phyloP scores from a whole-genome alignment of 2,329 filamentous ascomycete genomes.

The Gnomoniopsis sp. region DNA sequence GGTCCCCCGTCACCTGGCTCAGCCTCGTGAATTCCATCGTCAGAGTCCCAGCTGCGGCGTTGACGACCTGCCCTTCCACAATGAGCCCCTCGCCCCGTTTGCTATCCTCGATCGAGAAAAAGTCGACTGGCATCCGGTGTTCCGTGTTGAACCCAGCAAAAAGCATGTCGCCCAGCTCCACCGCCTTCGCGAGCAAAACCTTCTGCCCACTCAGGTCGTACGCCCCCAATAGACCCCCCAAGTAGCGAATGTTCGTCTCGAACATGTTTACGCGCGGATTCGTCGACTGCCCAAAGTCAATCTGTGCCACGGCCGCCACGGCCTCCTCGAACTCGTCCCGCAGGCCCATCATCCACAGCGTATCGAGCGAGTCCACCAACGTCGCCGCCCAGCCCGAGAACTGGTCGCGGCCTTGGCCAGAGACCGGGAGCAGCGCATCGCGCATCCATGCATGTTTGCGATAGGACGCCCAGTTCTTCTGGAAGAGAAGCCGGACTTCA shows the following conservation, averaged over 20 bases:
- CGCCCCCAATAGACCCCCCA: constrained; percentile 36
- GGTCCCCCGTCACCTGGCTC: constrained; percentile 68
- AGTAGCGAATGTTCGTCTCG: constrained; percentile 43
- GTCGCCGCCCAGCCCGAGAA: constrained; percentile 51
- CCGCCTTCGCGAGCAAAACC: constrained; percentile 38
- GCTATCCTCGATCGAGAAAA: constrained; percentile 40
- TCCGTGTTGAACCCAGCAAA: constrained; percentile 43
- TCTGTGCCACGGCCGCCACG: constrained; percentile 32
- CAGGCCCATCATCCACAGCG: constrained; percentile 47
- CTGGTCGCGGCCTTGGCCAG: constrained; percentile 37
- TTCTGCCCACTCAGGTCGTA: constrained; percentile 31
- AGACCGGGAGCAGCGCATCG: constrained; percentile 44
- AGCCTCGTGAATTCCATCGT: constrained; percentile 71
- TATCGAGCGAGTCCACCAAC: constrained; percentile 50
- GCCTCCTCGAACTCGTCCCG: constrained; percentile 46
- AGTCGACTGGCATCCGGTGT: constrained; percentile 44
- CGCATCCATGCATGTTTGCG: constrained; percentile 44
- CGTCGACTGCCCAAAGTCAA: constrained; percentile 41
- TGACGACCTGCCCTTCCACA: constrained; percentile 36
- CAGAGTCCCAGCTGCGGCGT: constrained; percentile 57
- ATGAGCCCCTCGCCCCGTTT: constrained; percentile 32
- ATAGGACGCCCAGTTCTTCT: constrained; percentile 41
- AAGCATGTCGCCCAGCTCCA: constrained; percentile 43
- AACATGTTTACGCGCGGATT: constrained; percentile 35
- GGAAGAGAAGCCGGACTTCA: constrained; percentile 33